Evolutionary conservation across 2,329 filamentous ascomycete genomes (phyloP).

Genomic region (Ophiostoma australiae): DNA sequence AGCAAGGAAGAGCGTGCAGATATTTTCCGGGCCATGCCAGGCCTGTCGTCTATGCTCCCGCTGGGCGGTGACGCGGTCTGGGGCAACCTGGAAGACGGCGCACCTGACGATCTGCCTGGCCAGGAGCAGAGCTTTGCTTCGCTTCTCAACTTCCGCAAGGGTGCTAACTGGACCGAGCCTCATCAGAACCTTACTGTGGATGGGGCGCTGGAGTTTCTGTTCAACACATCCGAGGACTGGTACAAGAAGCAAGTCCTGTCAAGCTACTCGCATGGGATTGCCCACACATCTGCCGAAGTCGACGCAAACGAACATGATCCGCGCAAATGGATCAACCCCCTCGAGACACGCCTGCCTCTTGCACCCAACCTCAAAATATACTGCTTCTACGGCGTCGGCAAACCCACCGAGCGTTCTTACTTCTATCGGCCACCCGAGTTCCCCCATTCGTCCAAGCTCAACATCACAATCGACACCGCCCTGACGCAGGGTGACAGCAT

Average conservation of each 20-base stretch:
- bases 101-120: conserved; percentile 75
- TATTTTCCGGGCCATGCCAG: conserved; percentile 94
- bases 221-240: conserved; percentile 77
- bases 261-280: conserved; percentile 85
- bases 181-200: conserved; percentile 75
- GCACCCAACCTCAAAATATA: conserved; percentile 91
- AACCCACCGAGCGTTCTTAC: conserved; percentile 87
- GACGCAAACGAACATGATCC: conserved; percentile 73
- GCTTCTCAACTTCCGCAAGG: conserved; percentile 74
- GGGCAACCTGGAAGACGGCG: conserved; percentile 74
- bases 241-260: conserved; percentile 67
- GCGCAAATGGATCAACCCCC: conserved; percentile 88
- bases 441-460: conserved; percentile 52
- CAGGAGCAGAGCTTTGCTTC: conserved; percentile 72
- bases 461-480: conserved; percentile 67
- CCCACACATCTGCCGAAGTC: conserved; percentile 72
- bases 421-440: conserved; percentile 72
- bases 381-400: conserved; percentile 95
- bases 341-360: conserved; percentile 79
- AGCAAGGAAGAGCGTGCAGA: conserved; percentile 86
- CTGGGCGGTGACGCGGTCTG: conserved; percentile 92
- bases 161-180: conserved; percentile 58
- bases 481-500: conserved; percentile 52
- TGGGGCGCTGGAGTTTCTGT: conserved; percentile 71
- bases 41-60: conserved; percentile 92